Percentiles rank a stretch among this genome's conserved stretches.
Conservation (phyloP, 305 asterid species). For the Solanum hybrid region DNA sequence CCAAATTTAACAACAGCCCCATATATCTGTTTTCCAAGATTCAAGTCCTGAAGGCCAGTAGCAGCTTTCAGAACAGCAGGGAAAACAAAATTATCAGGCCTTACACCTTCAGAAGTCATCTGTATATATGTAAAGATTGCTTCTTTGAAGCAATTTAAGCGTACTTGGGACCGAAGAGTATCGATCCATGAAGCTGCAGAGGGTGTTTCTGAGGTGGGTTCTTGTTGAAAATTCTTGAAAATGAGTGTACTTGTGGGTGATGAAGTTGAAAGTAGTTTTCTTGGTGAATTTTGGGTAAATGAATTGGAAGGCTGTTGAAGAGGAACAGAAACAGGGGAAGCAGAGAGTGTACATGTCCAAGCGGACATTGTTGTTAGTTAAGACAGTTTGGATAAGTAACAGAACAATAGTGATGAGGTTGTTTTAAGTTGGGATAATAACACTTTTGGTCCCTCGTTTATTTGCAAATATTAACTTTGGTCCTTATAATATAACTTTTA, state of each 20-base stretch:
- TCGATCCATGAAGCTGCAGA: conserved; percentile 48
- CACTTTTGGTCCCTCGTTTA: background rate
- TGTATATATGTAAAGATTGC: conserved; percentile 53
- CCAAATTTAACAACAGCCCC: conserved; percentile 48
- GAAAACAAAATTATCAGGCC: conserved; percentile 65
- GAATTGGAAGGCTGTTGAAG: background rate
- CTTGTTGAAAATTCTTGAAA: background rate
- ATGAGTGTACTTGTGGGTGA: background rate
- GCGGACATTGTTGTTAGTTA: conserved; percentile 9
- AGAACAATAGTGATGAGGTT: background rate
- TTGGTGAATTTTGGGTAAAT: background rate
- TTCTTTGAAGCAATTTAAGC: conserved; percentile 42
- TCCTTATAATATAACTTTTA: background rate
- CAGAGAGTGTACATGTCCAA: conserved; percentile 10
- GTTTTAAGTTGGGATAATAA: background rate
- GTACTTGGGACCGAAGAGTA: conserved; percentile 48
- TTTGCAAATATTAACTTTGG: background rate
- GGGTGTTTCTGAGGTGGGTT: conserved; percentile 12
- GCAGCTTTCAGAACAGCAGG: conserved; percentile 73
- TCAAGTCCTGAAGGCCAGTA: conserved; percentile 52
- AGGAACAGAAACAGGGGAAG: background rate
- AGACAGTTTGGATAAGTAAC: background rate
- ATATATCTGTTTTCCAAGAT: conserved; percentile 60
- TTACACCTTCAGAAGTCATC: conserved; percentile 47
- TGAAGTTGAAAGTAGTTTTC: background rate